These are phyloP conservation scores for Aristolochia fimbriata DNA, from an alignment of 164 flowering plant species.

Conservation along the genomic window DNA sequence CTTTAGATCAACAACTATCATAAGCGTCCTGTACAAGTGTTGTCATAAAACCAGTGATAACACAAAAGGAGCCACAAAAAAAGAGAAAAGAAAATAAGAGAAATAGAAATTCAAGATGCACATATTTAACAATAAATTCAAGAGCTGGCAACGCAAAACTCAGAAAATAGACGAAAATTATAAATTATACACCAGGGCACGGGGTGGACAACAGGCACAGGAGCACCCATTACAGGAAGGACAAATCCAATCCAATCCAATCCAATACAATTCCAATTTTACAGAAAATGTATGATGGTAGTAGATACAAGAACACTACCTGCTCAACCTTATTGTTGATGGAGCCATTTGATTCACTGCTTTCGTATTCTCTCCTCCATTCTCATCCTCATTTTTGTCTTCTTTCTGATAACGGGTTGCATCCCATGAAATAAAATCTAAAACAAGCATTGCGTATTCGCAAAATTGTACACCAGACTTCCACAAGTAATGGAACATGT, in stretches of 20 bases:
- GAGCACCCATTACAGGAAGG: constrained; percentile 1
- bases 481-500: neutral
- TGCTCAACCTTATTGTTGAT: constrained; percentile 8
- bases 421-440: neutral
- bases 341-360: neutral
- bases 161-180: neutral
- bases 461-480: neutral
- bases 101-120: neutral
- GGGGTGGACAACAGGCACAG: neutral
- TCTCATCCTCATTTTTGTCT: neutral
- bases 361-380: neutral
- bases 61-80: neutral
- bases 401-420: constrained; percentile 1
- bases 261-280: neutral
- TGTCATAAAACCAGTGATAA: neutral
- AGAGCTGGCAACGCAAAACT: neutral
- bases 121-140: neutral
- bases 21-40: too few species aligned
- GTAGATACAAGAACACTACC: constrained; percentile 8
- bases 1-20: too few species aligned
- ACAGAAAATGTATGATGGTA: constrained; percentile 1
- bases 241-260: neutral
- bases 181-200: constrained; percentile 4
- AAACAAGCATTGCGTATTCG: neutral
- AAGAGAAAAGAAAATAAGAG: neutral